Evolutionary conservation across 257 asterid species (phyloP).

Genomic region (Solanum lignicaule): DNA sequence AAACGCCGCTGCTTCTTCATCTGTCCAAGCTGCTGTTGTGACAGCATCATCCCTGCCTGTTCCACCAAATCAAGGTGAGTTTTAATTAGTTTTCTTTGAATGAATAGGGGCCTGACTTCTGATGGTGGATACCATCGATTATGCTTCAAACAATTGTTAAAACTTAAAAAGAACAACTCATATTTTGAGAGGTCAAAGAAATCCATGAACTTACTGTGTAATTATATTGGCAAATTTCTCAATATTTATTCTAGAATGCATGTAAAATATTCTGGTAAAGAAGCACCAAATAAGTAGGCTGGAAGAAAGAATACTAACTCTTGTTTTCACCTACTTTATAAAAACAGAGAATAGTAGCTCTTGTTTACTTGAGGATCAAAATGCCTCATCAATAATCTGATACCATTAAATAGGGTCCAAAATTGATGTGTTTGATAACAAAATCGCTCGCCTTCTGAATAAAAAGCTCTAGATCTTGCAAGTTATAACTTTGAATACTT

Average conservation of each 20-base stretch:
- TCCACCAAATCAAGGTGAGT: conserved; percentile 72
- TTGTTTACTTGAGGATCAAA: background rate
- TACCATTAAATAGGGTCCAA: background rate
- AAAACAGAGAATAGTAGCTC: background rate
- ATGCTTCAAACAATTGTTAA: background rate
- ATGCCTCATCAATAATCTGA: background rate
- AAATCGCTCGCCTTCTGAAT: background rate
- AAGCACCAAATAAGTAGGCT: background rate
- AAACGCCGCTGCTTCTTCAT: conserved; percentile 88
- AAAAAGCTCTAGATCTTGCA: background rate
- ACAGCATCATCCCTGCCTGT: conserved; percentile 84
- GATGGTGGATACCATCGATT: background rate
- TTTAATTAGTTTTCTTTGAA: background rate
- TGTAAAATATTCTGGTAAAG: background rate
- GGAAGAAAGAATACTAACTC: background rate
- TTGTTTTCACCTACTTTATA: background rate
- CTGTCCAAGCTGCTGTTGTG: conserved; percentile 95
- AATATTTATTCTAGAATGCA: background rate
- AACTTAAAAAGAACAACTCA: background rate
- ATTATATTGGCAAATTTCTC: background rate
- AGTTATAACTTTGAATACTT: background rate
- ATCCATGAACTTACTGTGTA: background rate
- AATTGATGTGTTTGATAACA: background rate
- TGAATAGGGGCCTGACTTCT: background rate
- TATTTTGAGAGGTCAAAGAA: background rate